Evolutionary conservation across 768 basidiomycete genomes (phyloP).

Genomic region (Rhizopogon vinicolor): DNA sequence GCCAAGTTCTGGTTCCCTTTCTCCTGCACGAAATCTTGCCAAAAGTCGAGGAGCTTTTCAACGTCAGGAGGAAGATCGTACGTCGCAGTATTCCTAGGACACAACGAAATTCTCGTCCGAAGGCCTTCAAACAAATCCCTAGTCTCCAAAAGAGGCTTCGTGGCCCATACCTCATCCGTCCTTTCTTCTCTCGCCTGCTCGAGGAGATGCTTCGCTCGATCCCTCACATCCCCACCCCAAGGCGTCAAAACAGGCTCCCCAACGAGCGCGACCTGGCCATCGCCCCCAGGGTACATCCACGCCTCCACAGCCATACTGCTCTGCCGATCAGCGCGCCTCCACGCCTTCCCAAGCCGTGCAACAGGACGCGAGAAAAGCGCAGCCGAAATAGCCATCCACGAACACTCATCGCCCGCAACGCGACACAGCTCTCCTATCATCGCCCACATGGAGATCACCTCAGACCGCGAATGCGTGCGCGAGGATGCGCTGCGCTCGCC

Average conservation of each 20-base stretch:
- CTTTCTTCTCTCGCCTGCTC: constrained; percentile 39
- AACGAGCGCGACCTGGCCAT: constrained; percentile 23
- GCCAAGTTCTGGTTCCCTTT: constrained; percentile 37
- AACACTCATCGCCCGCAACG: constrained; percentile 69
- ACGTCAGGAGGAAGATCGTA: constrained; percentile 40
- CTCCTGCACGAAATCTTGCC: constrained; percentile 45
- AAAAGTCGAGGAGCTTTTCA: constrained; percentile 47
- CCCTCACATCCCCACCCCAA: constrained; percentile 64
- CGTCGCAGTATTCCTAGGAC: constrained; percentile 36
- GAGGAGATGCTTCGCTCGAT: constrained; percentile 42
- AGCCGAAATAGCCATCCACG: constrained; percentile 70
- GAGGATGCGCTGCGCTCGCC: constrained; percentile 35
- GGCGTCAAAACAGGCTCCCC: constrained; percentile 48
- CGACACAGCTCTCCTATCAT: constrained; percentile 71
- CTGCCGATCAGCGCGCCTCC: constrained; percentile 67
- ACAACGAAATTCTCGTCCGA: constrained; percentile 45
- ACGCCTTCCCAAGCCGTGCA: constrained; percentile 72
- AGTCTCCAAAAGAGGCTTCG: constrained; percentile 36
- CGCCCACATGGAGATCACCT: constrained; percentile 70
- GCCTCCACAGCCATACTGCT: constrained; percentile 56
- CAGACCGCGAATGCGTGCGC: constrained; percentile 67
- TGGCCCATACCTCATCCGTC: constrained; percentile 39
- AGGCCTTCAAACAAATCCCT: constrained; percentile 49
- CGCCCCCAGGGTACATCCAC: constrained; percentile 53
- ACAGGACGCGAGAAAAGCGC: constrained; percentile 73